Percentiles rank a stretch among this genome's conserved stretches.
Conservation (phyloP, 192 early-diverging fungal genomes). For the Entomortierella lignicola region DNA sequence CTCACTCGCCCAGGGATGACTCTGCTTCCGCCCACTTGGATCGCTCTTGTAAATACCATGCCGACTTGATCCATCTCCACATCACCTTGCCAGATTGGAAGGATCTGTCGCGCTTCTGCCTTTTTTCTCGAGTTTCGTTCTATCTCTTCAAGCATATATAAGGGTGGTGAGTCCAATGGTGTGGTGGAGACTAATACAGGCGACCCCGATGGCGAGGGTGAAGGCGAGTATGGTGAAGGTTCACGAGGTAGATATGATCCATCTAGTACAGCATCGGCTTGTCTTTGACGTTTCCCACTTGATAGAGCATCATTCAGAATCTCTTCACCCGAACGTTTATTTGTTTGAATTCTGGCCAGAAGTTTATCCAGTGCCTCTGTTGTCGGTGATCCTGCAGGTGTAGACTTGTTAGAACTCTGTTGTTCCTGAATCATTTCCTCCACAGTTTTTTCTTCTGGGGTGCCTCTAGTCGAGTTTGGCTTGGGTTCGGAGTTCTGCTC, state of each 20-base stretch:
- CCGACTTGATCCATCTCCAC: constrained; percentile 75
- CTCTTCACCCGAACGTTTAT: constrained; percentile 43
- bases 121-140: neutral
- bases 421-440: constrained; percentile 15
- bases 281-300: constrained; percentile 51
- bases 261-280: constrained; percentile 25
- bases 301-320: constrained; percentile 47
- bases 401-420: constrained; percentile 19
- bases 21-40: constrained; percentile 69
- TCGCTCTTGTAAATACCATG: constrained; percentile 63
- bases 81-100: constrained; percentile 67
- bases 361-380: constrained; percentile 65
- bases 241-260: constrained; percentile 44
- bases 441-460: constrained; percentile 23
- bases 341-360: constrained; percentile 60
- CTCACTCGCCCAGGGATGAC: constrained; percentile 36
- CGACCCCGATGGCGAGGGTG: constrained; percentile 35
- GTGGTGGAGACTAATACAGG: constrained; percentile 25
- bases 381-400: constrained; percentile 38
- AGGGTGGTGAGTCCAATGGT: constrained; percentile 24
- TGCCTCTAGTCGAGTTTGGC: neutral
- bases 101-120: neutral
- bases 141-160: constrained; percentile 31
- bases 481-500: neutral
- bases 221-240: constrained; percentile 50